These are phyloP conservation scores for Eucalyptus tenuipes DNA, from an alignment of 345 rosid species.

Conservation along the genomic window DNA sequence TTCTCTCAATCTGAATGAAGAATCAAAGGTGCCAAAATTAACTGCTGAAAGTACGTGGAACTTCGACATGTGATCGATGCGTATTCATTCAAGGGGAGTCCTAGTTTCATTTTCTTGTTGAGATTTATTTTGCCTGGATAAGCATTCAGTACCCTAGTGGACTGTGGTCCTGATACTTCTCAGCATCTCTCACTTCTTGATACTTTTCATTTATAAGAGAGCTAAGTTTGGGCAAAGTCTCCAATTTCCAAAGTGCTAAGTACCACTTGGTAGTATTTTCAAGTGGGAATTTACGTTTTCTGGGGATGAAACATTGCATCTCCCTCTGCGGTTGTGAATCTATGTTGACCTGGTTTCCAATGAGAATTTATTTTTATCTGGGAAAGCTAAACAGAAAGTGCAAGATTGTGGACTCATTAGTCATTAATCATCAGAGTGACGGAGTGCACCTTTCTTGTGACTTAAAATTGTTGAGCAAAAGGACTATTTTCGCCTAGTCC, in stretches of 20 bases:
- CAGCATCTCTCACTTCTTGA: not conserved
- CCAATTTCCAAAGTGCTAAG: not conserved
- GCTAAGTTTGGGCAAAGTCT: not conserved
- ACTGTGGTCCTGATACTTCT: not conserved
- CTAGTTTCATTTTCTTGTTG: not conserved
- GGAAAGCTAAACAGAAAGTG: not conserved
- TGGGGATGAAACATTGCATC: not conserved
- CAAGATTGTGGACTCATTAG: not conserved
- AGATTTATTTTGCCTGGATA: constrained; percentile 1
- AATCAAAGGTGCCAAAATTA: constrained; percentile 47
- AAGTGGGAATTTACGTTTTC: not conserved
- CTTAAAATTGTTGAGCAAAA: not conserved
- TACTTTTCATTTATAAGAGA: not conserved
- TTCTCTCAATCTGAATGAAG: constrained; percentile 57
- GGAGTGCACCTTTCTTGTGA: not conserved
- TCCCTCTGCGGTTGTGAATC: not conserved
- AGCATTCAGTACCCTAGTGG: not conserved
- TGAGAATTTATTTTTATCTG: not conserved
- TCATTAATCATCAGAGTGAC: not conserved
- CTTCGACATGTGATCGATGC: constrained; percentile 37
- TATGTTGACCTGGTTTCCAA: not conserved
- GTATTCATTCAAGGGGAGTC: not conserved
- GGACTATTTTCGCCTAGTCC: not conserved
- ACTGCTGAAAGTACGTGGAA: constrained; percentile 75
- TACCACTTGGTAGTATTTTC: not conserved